Evolutionary conservation across 129 eudicot genomes (phyloP).

Genomic region (Logfia minima): DNA sequence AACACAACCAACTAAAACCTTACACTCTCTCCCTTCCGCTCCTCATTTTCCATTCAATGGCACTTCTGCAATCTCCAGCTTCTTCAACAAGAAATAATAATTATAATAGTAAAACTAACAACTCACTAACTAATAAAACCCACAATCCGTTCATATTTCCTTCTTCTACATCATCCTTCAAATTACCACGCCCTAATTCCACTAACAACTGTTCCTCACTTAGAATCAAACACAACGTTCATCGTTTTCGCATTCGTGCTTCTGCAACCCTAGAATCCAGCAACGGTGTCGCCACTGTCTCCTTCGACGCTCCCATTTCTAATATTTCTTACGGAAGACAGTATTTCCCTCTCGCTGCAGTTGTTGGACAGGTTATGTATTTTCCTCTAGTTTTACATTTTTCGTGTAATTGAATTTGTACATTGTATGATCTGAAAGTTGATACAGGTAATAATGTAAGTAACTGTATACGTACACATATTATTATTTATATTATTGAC

Average conservation of each 20-base stretch:
- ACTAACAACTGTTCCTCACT: conserved; percentile 24
- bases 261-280: conserved; percentile 64
- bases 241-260: conserved; percentile 52
- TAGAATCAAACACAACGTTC: conserved; percentile 36
- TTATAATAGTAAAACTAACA: not conserved
- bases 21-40: not conserved
- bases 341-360: conserved; percentile 95
- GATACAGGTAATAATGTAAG: not conserved
- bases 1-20: not conserved
- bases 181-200: conserved; percentile 21
- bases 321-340: conserved; percentile 56
- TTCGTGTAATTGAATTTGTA: not conserved
- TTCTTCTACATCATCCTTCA: conserved; percentile 23
- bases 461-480: not conserved
- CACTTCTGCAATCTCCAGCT: conserved; percentile 33
- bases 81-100: not conserved
- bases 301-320: conserved; percentile 18
- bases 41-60: conserved; percentile 22
- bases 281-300: conserved; percentile 61
- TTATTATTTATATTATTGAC: not conserved
- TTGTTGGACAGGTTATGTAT: conserved; percentile 72
- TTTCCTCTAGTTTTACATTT: not conserved
- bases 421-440: not conserved
- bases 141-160: conserved; percentile 34
- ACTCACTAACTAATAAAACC: conserved; percentile 5